Evolutionary conservation across 2,329 filamentous ascomycete genomes (phyloP), one percentile per base, ranked within the genome.

Genomic region (Monosporascus sp.): DNA sequence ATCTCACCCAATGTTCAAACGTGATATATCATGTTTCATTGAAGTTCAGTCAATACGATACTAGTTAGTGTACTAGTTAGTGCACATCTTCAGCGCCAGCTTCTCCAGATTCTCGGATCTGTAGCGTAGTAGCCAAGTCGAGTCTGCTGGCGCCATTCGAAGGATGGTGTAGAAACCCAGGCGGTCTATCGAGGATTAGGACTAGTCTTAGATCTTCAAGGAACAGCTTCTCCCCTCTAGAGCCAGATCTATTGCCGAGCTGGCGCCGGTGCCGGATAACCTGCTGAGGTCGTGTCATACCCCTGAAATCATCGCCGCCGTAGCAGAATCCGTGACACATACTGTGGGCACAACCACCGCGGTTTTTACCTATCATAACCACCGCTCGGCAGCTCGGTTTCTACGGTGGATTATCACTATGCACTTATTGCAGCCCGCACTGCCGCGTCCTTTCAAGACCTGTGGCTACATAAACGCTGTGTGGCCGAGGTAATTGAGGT

Each of bases 51-150:
- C 24, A 14, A 46, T 31, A 20, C 18, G 39, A 24, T 18, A 24
- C 43, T 17, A 46, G 31, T 35, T 46, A 24, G 22, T n/a, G 17
- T 41, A 3, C 38, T 18, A 24, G 25, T 46, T 46, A 46, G 43
- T 46, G 43, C 43, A 24, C 43, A 31, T 46, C 43, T 46, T 45
- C 43, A 25, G 43, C 43, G 43, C 43, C 43, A 46, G 22, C 43
- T 46, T 46, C 43, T 46, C 43, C 43, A 46, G 43, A 46, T 46
- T 46, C 43, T 24, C 43, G 43, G 43, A 46, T 46, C 43, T 14
- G 15, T 46, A 46, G 43, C 43, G 43, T 46, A 46, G 43, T 46
- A 46, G 43, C 43, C 43, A 46, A 46, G 43, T 31, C 24, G 24
- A 46, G 43, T 31, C 43, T 15, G 43, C 43, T 46, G 24, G 43